phyloP scores from a whole-genome alignment of 768 basidiomycete species.

The Mycena crocata region DNA sequence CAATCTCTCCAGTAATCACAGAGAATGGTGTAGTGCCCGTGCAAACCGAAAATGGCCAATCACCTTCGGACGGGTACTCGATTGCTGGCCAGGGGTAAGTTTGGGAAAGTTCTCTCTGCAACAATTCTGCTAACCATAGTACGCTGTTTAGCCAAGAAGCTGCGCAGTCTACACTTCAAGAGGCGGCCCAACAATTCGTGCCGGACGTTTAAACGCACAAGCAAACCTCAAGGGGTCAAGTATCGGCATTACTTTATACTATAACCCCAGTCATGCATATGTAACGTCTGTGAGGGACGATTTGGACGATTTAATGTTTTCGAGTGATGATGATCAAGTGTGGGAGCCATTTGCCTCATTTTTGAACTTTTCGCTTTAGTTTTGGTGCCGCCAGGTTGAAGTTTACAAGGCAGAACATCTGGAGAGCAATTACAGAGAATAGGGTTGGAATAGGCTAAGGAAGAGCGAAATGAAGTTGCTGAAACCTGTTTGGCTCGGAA shows the following conservation, averaged over 20 bases:
- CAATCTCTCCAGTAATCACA: conserved; percentile 49
- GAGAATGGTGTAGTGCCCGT: conserved; percentile 47
- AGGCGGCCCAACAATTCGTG: conserved; percentile 50
- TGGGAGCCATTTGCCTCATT: too few species aligned
- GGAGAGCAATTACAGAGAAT: too few species aligned
- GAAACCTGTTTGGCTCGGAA: background rate
- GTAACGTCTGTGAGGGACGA: conserved; percentile 17
- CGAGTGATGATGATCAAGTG: background rate
- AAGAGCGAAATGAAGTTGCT: too few species aligned
- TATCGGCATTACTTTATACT: background rate
- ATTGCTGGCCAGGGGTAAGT: conserved; percentile 54
- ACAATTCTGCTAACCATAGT: background rate
- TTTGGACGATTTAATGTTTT: conserved; percentile 20
- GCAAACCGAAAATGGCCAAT: conserved; percentile 55
- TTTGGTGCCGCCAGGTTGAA: too few species aligned
- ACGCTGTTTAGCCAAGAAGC: conserved; percentile 39
- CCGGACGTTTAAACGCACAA: conserved; percentile 34
- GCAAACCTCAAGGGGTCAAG: background rate
- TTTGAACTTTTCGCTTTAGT: too few species aligned
- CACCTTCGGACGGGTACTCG: conserved; percentile 76
- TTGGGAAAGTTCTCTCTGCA: background rate
- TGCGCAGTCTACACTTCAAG: conserved; percentile 45
- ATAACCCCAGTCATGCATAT: background rate
- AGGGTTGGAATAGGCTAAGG: too few species aligned
- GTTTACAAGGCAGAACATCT: too few species aligned